Conservation (phyloP, 2,329 filamentous ascomycete genomes). For the Arthrobotrys musiformis region DNA sequence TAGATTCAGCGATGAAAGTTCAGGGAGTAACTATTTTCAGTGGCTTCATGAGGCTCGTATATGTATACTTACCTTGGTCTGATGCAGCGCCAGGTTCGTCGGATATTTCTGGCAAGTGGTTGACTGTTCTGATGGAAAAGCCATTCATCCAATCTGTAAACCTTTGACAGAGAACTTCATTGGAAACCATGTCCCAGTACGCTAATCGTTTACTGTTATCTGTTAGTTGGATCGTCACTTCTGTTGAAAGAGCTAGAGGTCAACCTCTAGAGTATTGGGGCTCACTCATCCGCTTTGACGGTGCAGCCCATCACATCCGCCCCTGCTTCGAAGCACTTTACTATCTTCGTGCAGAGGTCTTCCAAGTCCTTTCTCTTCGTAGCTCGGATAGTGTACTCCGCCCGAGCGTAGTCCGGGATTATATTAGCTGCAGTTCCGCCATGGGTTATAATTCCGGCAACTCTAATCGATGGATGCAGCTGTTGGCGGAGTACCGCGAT, state of each 20-base stretch:
- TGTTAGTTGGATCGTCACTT: too few species aligned
- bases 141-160: slow-evolving; percentile 42
- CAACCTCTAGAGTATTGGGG: neutral
- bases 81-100: slow-evolving; percentile 37
- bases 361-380: slow-evolving; percentile 63
- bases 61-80: slow-evolving; percentile 49
- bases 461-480: slow-evolving; percentile 67
- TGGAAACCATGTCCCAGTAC: slow-evolving; percentile 32
- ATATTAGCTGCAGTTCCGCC: slow-evolving; percentile 69
- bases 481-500: slow-evolving; percentile 70
- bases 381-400: slow-evolving; percentile 65
- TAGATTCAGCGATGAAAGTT: slow-evolving; percentile 40
- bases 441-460: slow-evolving; percentile 69
- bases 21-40: too few species aligned
- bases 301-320: slow-evolving; percentile 62
- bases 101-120: slow-evolving; percentile 33
- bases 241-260: neutral
- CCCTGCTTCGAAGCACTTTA: slow-evolving; percentile 64
- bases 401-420: slow-evolving; percentile 67
- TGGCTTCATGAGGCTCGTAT: too few species aligned
- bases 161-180: slow-evolving; percentile 25
- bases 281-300: slow-evolving; percentile 53
- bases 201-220: slow-evolving; percentile 12
- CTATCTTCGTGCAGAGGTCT: slow-evolving; percentile 64
- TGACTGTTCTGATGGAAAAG: slow-evolving; percentile 24